Evolutionary conservation across 805 yeast genomes (phyloP).

Genomic region (Kuraishia borneana): DNA sequence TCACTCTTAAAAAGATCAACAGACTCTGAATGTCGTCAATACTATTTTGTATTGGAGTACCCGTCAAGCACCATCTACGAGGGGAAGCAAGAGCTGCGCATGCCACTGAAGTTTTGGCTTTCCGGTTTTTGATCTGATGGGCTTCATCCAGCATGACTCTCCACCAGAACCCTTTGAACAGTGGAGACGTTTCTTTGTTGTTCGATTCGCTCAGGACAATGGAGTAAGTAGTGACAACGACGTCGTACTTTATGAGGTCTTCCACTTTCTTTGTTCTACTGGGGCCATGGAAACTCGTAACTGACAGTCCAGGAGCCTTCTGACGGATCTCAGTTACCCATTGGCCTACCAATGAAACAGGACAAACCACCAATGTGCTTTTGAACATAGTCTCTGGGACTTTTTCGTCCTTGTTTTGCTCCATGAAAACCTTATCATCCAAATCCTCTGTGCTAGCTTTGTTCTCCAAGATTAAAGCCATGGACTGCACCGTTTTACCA

Average conservation of each 20-base stretch:
- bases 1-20: slow-evolving; percentile 35
- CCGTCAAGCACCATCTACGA: slow-evolving; percentile 80
- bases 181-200: slow-evolving; percentile 10
- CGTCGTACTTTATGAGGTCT: slow-evolving; percentile 16
- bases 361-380: slow-evolving; percentile 28
- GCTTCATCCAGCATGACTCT: slow-evolving; percentile 76
- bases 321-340: slow-evolving; percentile 25
- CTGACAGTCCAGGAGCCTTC: slow-evolving; percentile 24
- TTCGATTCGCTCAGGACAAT: slow-evolving; percentile 10
- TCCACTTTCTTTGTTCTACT: slow-evolving; percentile 7
- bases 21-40: slow-evolving; percentile 79
- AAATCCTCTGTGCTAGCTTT: slow-evolving; percentile 2
- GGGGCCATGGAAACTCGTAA: slow-evolving; percentile 19
- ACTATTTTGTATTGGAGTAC: slow-evolving; percentile 85
- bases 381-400: slow-evolving; percentile 10
- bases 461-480: slow-evolving; percentile 39
- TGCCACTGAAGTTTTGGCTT: slow-evolving; percentile 71
- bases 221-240: slow-evolving; percentile 21
- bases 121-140: slow-evolving; percentile 73
- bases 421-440: neutral
- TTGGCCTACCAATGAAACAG: slow-evolving; percentile 28
- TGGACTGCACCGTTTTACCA: slow-evolving; percentile 76
- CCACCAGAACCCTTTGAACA: slow-evolving; percentile 24
- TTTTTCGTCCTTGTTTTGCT: slow-evolving; percentile 3
- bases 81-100: slow-evolving; percentile 52